phyloP scores from a whole-genome alignment of 768 basidiomycete genomes.

The Lentinula sp. region DNA sequence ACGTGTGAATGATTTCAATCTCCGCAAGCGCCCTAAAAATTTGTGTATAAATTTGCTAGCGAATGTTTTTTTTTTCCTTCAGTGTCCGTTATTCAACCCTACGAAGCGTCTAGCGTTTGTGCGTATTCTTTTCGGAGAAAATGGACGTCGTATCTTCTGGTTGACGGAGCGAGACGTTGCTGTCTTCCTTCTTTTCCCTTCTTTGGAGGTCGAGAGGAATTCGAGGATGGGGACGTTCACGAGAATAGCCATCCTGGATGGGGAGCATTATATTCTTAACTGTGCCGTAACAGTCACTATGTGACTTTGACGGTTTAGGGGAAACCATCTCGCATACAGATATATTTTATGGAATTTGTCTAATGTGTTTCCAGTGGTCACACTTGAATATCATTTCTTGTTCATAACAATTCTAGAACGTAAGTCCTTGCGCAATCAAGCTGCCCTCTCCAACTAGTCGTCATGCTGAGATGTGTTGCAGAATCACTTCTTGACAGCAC shows the following conservation, averaged over 20 bases:
- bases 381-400: too few species aligned
- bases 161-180: slow-evolving; percentile 71
- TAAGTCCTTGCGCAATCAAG: too few species aligned
- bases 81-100: slow-evolving; percentile 63
- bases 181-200: neutral
- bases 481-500: too few species aligned
- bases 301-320: slow-evolving; percentile 76
- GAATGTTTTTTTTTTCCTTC: slow-evolving; percentile 19
- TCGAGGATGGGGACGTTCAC: slow-evolving; percentile 33
- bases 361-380: too few species aligned
- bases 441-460: too few species aligned
- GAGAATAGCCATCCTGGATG: slow-evolving; percentile 37
- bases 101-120: slow-evolving; percentile 52
- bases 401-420: too few species aligned
- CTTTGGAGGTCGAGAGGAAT: slow-evolving; percentile 15
- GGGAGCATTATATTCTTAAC: slow-evolving; percentile 74
- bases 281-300: slow-evolving; percentile 68
- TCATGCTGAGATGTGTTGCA: too few species aligned
- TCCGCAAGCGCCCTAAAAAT: neutral
- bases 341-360: neutral
- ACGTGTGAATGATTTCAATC: neutral
- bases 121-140: slow-evolving; percentile 42
- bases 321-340: slow-evolving; percentile 76
- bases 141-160: slow-evolving; percentile 60
- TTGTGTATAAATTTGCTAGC: neutral